Evolutionary conservation across 208 protist genomes (phyloP).

Genomic region (Leishmania martiniquensis): DNA sequence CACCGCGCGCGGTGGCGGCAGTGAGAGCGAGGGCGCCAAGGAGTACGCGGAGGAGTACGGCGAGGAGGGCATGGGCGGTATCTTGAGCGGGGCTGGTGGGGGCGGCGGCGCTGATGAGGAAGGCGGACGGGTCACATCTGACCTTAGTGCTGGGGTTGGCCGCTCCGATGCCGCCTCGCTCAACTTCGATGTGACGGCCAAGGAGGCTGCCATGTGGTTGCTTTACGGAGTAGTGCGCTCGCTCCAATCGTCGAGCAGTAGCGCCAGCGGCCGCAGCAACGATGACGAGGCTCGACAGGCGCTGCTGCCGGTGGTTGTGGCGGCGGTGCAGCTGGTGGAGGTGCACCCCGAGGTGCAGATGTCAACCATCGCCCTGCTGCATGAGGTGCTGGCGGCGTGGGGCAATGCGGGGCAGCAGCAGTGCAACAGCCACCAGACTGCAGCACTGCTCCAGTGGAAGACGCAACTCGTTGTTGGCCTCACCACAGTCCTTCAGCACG

Average conservation of each 20-base stretch:
- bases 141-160: not conserved
- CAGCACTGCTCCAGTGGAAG: conserved; percentile 55
- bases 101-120: not conserved
- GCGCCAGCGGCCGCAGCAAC: not conserved
- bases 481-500: conserved; percentile 58
- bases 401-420: conserved; percentile 19
- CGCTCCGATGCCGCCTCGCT: not conserved
- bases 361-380: conserved; percentile 46
- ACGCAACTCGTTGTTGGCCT: conserved; percentile 57
- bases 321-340: conserved; percentile 57
- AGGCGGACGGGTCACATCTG: not conserved
- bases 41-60: conserved; percentile 23
- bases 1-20: conserved; percentile 17
- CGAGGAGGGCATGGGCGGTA: conserved; percentile 14
- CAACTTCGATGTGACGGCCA: conserved; percentile 49
- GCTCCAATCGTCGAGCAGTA: conserved; percentile 3
- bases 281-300: conserved; percentile 24
- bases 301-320: conserved; percentile 48
- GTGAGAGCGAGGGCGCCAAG: conserved; percentile 24
- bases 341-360: conserved; percentile 59
- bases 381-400: conserved; percentile 32
- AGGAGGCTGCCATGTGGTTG: conserved; percentile 46
- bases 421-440: conserved; percentile 7
- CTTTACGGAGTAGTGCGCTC: conserved; percentile 30
- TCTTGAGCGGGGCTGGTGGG: conserved; percentile 9